Evolutionary conservation across 371 early-diverging fungal species (phyloP), one percentile per base, ranked within the genome.

Genomic region (Nematocida sp.): DNA sequence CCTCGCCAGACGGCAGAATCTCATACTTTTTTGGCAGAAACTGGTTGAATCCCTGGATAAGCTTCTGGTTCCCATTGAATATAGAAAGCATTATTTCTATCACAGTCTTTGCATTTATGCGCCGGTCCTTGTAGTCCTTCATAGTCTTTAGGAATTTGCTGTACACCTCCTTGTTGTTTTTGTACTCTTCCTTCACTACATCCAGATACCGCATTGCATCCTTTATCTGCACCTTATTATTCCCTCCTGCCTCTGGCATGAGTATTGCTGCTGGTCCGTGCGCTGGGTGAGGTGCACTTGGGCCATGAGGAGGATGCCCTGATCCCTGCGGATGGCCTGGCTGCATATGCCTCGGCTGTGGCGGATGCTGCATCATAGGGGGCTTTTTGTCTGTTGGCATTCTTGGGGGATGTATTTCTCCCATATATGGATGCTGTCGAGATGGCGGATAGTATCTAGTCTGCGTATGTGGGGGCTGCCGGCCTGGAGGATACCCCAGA

Each of bases 121-220:
- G 90, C 83, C 95, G 93, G 82, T 94, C 92, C 87, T 97, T 98
- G 85, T 96, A 98, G 84, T 98, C 97, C 88, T 95, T 95, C 98
- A 99, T 99, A 44, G 96, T 95, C 84, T 96, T 96, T 83, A 97
- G 82, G 86, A 99, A 98, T 81, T 91, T 90, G 84, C 94, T 95
- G 89, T 97, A 98, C 2, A 95, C 93, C 66, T 93, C 94, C 11
- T 95, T 93, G 55, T 92, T 90, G 80, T 94, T 91, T 25, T 90
- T 87, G 86, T 96, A 97, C 83, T 94, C 92, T 50, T 91, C 89
- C 86, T 94, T 95, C 27, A 99, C 98, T 85, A 92, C 90, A 83
- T 98, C 97, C 71, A 99, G 89, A 87, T 97, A 99, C 6, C 93
- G 90, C 72, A 99, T 88, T 0, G 99, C 98, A 86, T 99, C 98